These are phyloP conservation scores for Solanum pennellii DNA, from an alignment of 257 asterid species.

Conservation along the genomic window DNA sequence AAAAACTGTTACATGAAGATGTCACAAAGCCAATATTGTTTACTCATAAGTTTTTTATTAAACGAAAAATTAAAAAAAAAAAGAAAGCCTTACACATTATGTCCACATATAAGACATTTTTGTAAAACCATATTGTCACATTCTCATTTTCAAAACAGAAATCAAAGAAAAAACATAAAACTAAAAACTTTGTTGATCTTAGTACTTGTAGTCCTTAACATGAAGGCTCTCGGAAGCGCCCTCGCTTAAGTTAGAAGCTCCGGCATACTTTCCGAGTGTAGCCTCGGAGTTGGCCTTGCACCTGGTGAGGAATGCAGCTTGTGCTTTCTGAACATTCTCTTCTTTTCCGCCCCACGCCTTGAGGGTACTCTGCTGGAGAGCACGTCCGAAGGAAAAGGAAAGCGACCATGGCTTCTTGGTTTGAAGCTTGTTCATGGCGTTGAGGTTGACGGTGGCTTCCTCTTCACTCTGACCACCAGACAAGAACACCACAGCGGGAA, in stretches of 20 bases:
- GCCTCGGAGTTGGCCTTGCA: conserved; percentile 67
- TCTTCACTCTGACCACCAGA: conserved; percentile 69
- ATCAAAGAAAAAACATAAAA: not conserved
- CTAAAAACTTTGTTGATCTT: not conserved
- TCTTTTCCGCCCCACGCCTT: conserved; percentile 52
- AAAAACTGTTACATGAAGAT: not conserved
- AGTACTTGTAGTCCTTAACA: conserved; percentile 56
- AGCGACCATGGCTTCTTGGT: conserved; percentile 57
- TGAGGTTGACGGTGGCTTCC: conserved; percentile 43
- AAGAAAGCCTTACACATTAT: not conserved
- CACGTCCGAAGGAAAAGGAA: conserved; percentile 49
- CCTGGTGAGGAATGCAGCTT: conserved; percentile 34
- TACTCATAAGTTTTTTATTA: not conserved
- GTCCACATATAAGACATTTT: not conserved
- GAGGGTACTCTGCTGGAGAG: conserved; percentile 59
- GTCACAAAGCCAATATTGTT: not conserved
- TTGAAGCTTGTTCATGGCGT: conserved; percentile 55
- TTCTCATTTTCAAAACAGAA: not conserved
- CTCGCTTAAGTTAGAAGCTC: conserved; percentile 25
- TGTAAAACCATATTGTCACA: not conserved
- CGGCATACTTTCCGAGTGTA: conserved; percentile 47
- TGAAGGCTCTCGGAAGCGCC: conserved; percentile 70
- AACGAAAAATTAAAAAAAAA: not conserved
- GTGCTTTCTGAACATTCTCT: conserved; percentile 41
- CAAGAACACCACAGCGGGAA: conserved; percentile 52